Conservation (phyloP, 495 filamentous ascomycete species). For the Penicillium cataractarum region DNA sequence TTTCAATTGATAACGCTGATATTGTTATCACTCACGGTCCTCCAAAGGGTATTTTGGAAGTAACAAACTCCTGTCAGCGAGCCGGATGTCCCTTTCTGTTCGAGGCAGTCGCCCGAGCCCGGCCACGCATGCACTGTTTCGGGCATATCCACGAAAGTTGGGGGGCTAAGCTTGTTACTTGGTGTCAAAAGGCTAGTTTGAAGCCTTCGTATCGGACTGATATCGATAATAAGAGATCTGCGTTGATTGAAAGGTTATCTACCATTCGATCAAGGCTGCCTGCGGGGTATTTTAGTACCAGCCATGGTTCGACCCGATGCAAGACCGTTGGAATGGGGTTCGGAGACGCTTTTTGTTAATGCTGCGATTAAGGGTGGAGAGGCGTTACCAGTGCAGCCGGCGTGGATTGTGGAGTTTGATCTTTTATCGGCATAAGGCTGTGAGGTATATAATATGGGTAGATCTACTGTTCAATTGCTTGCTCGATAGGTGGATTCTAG, state of each 20-base stretch:
- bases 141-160: slow-evolving; percentile 74
- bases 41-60: slow-evolving; percentile 61
- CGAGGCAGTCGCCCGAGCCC: slow-evolving; percentile 51
- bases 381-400: too few species aligned
- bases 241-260: slow-evolving; percentile 43
- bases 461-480: too few species aligned
- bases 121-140: slow-evolving; percentile 68
- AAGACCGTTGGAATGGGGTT: too few species aligned
- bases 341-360: too few species aligned
- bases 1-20: slow-evolving; percentile 55
- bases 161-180: slow-evolving; percentile 63
- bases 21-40: slow-evolving; percentile 72
- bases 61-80: slow-evolving; percentile 31
- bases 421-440: too few species aligned
- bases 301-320: too few species aligned
- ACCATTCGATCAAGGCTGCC: too few species aligned
- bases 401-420: too few species aligned
- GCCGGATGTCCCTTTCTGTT: slow-evolving; percentile 64
- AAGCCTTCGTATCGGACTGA: slow-evolving; percentile 46
- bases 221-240: slow-evolving; percentile 52
- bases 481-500: too few species aligned
- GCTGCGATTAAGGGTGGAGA: too few species aligned
- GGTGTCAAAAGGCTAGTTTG: slow-evolving; percentile 42
- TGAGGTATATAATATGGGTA: too few species aligned
- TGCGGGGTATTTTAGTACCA: too few species aligned